Evolutionary conservation across 495 filamentous ascomycete species (phyloP).

Genomic region (Aspergillus haitiensis): DNA sequence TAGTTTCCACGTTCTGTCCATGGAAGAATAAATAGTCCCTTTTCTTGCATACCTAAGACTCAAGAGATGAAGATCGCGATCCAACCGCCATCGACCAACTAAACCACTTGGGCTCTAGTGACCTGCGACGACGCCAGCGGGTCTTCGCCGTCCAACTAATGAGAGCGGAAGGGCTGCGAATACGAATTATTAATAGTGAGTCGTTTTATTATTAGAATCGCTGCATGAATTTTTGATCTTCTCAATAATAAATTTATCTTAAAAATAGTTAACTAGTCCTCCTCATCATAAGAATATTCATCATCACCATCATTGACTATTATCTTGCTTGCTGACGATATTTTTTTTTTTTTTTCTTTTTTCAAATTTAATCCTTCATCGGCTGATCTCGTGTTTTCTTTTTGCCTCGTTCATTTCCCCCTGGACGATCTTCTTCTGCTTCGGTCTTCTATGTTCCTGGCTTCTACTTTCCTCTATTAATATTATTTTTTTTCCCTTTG

Average conservation of each 20-base stretch:
- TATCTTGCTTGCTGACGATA: neutral
- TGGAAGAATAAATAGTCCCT: neutral
- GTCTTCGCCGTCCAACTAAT: neutral
- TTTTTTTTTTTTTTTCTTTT: neutral
- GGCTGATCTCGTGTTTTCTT: neutral
- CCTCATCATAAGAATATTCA: too few relatives aligned
- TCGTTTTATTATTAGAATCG: constrained; percentile 20
- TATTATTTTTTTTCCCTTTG: neutral
- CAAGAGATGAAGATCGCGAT: neutral
- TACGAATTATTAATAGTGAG: constrained; percentile 7
- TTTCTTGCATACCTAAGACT: too few relatives aligned
- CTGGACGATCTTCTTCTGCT: too few relatives aligned
- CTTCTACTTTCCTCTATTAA: too few relatives aligned
- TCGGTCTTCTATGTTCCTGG: too few relatives aligned
- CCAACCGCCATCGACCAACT: constrained; percentile 1
- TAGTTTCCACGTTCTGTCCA: neutral
- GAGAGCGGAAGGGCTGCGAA: neutral
- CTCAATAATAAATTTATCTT: neutral
- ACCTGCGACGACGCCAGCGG: neutral
- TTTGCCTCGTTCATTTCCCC: neutral
- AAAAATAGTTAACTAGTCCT: neutral
- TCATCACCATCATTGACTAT: neutral
- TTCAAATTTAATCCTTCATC: neutral
- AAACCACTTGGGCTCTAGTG: neutral
- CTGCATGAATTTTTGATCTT: constrained; percentile 5